Evolutionary conservation across 2,329 filamentous ascomycete genomes (phyloP), one percentile per base, ranked within the genome.

Genomic region (Neofusicoccum laricinum): DNA sequence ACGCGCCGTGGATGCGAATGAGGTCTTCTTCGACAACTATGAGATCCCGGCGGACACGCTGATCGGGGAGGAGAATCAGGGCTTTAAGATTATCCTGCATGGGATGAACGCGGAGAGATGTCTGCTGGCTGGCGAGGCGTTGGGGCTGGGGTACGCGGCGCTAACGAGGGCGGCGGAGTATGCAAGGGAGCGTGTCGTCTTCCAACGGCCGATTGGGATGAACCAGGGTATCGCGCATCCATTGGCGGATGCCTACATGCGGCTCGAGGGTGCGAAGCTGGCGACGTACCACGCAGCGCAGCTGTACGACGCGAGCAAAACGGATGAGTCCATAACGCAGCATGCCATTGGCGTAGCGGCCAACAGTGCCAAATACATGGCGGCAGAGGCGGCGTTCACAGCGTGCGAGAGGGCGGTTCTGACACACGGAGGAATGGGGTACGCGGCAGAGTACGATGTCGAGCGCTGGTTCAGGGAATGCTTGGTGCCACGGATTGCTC

Each of bases 1-100:
- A 0, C 81, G 90, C 12, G 90, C 91, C 0, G 87, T 96, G 1
- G 91, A 95, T 70, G 90, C 91, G 0, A 96, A 96, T 69, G 90
- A 95, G 72, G 89, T 96, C 1, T 96, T 96, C 76, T 95, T 96
- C 73, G 90, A 95, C 74, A 85, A 88, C 68, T 96, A 93, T 74
- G 74, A 77, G 3, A 85, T 95, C 14, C 86, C 88, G 0, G 82
- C 82, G 0, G 81, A 86, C 45, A 81, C 86, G 0, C 78, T 94
- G 0, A 86, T 96, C 46, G 92, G 92, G 0, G 73, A 85, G 36
- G 90, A 95, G 73, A 87, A 88, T 4, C 83, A 90, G 64, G 92
- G 92, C 0, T 96, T 96, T 81, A 89, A 88, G 70, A 89, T 92
- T 63, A 86, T 74, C 21, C 69, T 82, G 4, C 79, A 81, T 63